Percentiles rank a stretch among this genome's conserved stretches.
phyloP scores from a whole-genome alignment of 805 yeast genomes.

The Grigorovia transvaalensis region DNA sequence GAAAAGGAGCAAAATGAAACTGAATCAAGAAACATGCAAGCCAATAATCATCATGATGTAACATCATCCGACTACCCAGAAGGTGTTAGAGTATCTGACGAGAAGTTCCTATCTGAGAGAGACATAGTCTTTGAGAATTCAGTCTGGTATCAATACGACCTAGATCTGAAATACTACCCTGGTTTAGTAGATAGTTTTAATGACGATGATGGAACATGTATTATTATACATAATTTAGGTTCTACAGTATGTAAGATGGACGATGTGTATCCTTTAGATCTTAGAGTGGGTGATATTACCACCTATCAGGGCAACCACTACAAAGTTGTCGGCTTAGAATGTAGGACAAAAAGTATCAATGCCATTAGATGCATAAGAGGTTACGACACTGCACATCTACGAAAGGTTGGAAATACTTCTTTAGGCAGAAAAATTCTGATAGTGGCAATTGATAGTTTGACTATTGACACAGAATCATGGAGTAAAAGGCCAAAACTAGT shows the following conservation, averaged over 20 bases:
- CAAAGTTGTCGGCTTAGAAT: constrained; percentile 38
- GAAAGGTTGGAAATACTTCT: constrained; percentile 12
- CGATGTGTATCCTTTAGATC: constrained; percentile 39
- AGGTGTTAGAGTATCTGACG: constrained; percentile 6
- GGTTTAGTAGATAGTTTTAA: constrained; percentile 30
- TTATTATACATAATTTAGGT: constrained; percentile 17
- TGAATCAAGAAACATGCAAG: background rate
- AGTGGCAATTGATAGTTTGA: constrained; percentile 23
- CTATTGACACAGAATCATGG: constrained; percentile 30
- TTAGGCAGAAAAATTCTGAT: constrained; percentile 11
- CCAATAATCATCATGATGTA: background rate
- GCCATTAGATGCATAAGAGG: constrained; percentile 50
- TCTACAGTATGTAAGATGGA: constrained; percentile 11
- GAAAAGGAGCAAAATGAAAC: background rate
- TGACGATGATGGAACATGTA: background rate
- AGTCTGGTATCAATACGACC: constrained; percentile 46
- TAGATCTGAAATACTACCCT: constrained; percentile 37
- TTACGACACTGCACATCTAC: constrained; percentile 38
- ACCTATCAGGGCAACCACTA: constrained; percentile 27
- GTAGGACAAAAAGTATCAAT: constrained; percentile 12
- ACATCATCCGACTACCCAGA: background rate
- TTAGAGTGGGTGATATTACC: constrained; percentile 48
- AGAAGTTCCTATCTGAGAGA: constrained; percentile 13
- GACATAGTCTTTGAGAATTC: constrained; percentile 29
- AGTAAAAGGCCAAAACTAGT: constrained; percentile 25